Evolutionary conservation across 176 grass and related monocot species (phyloP).

Genomic region (Bothriochloa decipiens): DNA sequence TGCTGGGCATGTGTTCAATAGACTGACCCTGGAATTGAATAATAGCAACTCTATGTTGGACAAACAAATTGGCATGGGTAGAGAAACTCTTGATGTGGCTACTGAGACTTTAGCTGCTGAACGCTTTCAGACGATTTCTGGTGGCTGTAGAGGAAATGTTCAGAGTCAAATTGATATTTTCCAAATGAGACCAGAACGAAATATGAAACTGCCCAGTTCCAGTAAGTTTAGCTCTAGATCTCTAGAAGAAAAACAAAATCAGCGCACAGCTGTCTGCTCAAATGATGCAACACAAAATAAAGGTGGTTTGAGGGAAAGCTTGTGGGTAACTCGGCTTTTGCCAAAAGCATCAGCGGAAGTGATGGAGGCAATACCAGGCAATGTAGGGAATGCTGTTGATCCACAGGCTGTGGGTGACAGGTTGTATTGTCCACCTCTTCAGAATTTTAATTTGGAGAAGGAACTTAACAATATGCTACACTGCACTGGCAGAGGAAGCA

Average conservation of each 20-base stretch:
- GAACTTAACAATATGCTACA: conserved; percentile 42
- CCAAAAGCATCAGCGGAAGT: conserved; percentile 51
- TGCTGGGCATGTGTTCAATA: conserved; percentile 30
- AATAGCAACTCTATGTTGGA: not conserved
- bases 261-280: conserved; percentile 27
- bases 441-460: conserved; percentile 35
- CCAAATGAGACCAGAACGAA: conserved; percentile 38
- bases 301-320: conserved; percentile 53
- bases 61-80: conserved; percentile 28
- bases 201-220: conserved; percentile 41
- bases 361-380: conserved; percentile 51
- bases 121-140: conserved; percentile 39
- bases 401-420: conserved; percentile 44
- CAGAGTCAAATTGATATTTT: conserved; percentile 37
- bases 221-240: conserved; percentile 42
- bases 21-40: conserved; percentile 32
- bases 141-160: conserved; percentile 33
- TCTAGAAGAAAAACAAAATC: conserved; percentile 52
- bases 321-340: conserved; percentile 85
- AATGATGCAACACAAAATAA: conserved; percentile 38
- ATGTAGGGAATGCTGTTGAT: conserved; percentile 40
- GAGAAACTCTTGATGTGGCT: conserved; percentile 39
- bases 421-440: conserved; percentile 23
- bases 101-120: conserved; percentile 16
- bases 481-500: conserved; percentile 42